phyloP scores from a whole-genome alignment of 1,284 basidiomycete genomes.

The Microbotryum silenes-acaulis region DNA sequence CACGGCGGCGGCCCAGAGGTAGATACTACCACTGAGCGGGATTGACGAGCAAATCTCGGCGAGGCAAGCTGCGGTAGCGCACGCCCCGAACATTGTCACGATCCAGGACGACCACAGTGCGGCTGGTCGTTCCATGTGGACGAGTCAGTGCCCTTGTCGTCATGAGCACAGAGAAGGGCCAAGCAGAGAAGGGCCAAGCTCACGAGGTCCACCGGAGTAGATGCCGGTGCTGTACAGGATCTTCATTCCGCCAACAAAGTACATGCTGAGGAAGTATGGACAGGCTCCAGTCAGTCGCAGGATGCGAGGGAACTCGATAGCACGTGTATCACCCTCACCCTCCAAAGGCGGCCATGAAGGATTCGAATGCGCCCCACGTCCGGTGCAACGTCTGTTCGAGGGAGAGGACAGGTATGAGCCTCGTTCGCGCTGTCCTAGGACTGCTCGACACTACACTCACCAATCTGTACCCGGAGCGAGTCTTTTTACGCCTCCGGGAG shows the following conservation, averaged over 20 bases:
- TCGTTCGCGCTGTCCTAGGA: too few relatives aligned
- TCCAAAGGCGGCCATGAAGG: conserved; percentile 72
- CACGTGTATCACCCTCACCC: conserved; percentile 76
- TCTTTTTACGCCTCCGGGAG: conserved; percentile 44
- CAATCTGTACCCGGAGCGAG: conserved; percentile 59
- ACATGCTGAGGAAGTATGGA: conserved; percentile 48
- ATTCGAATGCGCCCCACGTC: conserved; percentile 66
- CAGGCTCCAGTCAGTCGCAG: neutral
- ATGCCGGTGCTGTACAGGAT: conserved; percentile 69
- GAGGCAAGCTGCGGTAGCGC: conserved; percentile 68
- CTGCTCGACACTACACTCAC: too few relatives aligned
- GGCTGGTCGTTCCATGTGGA: conserved; percentile 38
- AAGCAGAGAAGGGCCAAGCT: too few relatives aligned
- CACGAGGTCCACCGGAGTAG: conserved; percentile 62
- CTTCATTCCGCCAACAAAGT: conserved; percentile 67
- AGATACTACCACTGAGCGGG: conserved; percentile 75
- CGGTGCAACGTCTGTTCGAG: conserved; percentile 63
- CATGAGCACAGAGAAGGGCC: too few relatives aligned
- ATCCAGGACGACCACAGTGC: conserved; percentile 74
- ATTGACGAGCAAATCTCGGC: conserved; percentile 79
- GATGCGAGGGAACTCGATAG: too few relatives aligned
- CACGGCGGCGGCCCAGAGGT: conserved; percentile 80
- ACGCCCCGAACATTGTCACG: conserved; percentile 69
- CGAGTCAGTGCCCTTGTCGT: too few relatives aligned
- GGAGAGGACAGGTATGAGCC: too few relatives aligned